Evolutionary conservation across 495 filamentous ascomycete genomes (phyloP).

Genomic region (Pyrenula massariospora): DNA sequence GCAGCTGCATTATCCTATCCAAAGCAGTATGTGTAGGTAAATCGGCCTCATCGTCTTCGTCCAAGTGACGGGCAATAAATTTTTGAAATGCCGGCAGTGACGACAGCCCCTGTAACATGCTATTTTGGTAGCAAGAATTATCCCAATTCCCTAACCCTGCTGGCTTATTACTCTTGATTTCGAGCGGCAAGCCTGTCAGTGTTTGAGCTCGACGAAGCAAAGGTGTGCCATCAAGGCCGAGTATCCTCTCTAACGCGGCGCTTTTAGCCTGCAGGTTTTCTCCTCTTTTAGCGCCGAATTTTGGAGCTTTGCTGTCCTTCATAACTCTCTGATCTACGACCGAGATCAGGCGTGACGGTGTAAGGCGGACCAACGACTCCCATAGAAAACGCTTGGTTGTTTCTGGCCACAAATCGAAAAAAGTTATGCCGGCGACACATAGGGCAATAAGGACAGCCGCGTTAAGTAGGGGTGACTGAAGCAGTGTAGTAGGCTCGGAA

Average conservation of each 20-base stretch:
- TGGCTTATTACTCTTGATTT: slow-evolving; percentile 20
- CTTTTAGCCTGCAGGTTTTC: not conserved
- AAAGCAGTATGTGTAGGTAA: slow-evolving; percentile 45
- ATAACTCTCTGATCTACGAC: not conserved
- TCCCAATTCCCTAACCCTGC: slow-evolving; percentile 82
- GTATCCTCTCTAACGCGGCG: not conserved
- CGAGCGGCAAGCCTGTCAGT: not conserved
- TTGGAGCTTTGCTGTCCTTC: not conserved
- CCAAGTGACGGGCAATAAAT: slow-evolving; percentile 37
- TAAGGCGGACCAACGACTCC: not conserved
- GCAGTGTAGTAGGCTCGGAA: not conserved
- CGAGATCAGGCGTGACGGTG: not conserved
- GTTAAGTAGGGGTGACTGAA: not conserved
- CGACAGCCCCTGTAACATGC: slow-evolving; percentile 77
- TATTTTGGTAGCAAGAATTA: slow-evolving; percentile 97
- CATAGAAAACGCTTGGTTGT: not conserved
- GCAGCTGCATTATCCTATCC: slow-evolving; percentile 46
- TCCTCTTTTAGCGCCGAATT: not conserved
- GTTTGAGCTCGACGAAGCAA: not conserved
- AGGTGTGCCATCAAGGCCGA: not conserved
- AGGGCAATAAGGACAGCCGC: not conserved
- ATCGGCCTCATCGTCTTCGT: slow-evolving; percentile 14
- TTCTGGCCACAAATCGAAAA: not conserved
- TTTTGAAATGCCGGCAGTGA: slow-evolving; percentile 52
- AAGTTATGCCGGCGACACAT: not conserved